Evolutionary conservation across 148 eudicot species (phyloP).

Genomic region (Heliosperma pusillum): DNA sequence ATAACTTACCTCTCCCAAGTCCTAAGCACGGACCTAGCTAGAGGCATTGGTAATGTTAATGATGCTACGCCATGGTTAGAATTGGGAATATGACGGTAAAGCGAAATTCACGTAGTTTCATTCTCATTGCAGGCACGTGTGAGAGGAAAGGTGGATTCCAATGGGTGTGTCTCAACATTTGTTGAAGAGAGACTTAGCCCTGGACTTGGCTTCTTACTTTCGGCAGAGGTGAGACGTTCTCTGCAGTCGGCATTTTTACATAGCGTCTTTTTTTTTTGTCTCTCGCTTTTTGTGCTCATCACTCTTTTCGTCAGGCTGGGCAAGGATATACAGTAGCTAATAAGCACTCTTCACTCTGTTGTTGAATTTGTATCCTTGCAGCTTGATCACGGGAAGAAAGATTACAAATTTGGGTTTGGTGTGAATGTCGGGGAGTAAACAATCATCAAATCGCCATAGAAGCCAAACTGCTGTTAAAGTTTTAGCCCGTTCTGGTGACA

Average conservation of each 20-base stretch:
- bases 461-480: slow-evolving; percentile 11
- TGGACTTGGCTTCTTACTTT: slow-evolving; percentile 85
- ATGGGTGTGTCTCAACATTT: slow-evolving; percentile 74
- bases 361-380: slow-evolving; percentile 30
- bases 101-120: neutral
- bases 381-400: slow-evolving; percentile 66
- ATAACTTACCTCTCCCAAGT: neutral
- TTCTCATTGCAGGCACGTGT: slow-evolving; percentile 63
- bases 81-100: too few relatives aligned
- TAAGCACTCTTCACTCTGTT: neutral
- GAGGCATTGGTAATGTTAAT: neutral
- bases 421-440: slow-evolving; percentile 59
- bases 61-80: neutral
- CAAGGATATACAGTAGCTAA: neutral
- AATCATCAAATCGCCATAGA: slow-evolving; percentile 2
- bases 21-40: neutral
- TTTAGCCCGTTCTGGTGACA: slow-evolving; percentile 21
- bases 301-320: neutral
- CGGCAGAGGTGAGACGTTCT: slow-evolving; percentile 68
- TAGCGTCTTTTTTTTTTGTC: neutral
- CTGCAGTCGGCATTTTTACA: neutral
- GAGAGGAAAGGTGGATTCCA: slow-evolving; percentile 91
- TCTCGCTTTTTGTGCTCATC: neutral
- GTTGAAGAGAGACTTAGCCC: slow-evolving; percentile 79
- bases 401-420: slow-evolving; percentile 73